Evolutionary conservation across 768 basidiomycete species (phyloP), one percentile per base, ranked within the genome.

Genomic region (Leccinum aurantiacum): DNA sequence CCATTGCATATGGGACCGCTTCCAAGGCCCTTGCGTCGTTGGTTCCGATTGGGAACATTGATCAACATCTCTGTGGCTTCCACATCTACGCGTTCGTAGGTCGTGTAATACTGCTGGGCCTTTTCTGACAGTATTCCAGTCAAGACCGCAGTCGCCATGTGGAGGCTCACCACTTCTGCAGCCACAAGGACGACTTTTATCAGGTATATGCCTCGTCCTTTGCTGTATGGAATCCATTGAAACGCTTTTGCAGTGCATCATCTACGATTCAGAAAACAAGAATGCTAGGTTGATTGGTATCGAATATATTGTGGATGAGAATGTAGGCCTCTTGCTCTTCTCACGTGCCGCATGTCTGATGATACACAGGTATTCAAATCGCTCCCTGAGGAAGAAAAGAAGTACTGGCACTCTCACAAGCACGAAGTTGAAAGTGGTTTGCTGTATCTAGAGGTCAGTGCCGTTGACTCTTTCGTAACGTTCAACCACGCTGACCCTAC

Each of bases 381-480:
- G 1, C 75, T 85, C 1, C 74, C 78, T 4, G 65, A 71, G 29
- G 79, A 80, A 25, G 81, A 82, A 71, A 78, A 80, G 65, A 77
- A 71, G 64, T 81, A 77, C 57, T 83, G 82, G 83, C 83, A 84
- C 65, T 80, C 78, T 14, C 83, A 84, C 63, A 78, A 81, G 61
- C 79, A 78, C 56, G 80, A 80, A 65, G 78, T 76, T 27, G 76
- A 75, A 60, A 76, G 71, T 56, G 72, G 76, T 10, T 41, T 71
- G 5, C 64, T 78, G 31, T 73, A 74, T 57, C 60, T 78, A 4
- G 65, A 71, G 38, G 70, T 74, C 27, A 7, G 67, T 59, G 24
- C 22, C 11, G 7, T 33, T 49, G 24, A 1, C 15, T 41, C 5
- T 55, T 11, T 3, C 22, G 10, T 53, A 14, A 47, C 15, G 25